Evolutionary conservation across 2,329 filamentous ascomycete species (phyloP).

Genomic region (Diaporthe velutina): DNA sequence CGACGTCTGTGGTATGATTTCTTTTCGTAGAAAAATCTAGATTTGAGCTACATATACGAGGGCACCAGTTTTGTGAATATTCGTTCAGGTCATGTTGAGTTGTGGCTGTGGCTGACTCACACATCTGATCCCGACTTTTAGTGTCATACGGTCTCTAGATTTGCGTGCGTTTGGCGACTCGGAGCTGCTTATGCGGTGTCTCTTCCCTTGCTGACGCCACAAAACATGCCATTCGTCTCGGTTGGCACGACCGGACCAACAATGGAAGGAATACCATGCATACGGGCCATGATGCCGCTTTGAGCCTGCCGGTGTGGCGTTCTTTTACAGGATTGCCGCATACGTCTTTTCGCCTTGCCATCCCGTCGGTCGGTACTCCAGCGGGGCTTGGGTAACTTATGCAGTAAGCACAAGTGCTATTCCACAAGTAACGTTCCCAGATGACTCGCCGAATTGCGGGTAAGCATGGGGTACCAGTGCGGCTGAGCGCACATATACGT

Average conservation of each 20-base stretch:
- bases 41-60: not conserved
- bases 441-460: not conserved
- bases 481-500: not conserved
- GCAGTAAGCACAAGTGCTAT: not conserved
- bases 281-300: not conserved
- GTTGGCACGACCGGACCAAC: not conserved
- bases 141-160: not conserved
- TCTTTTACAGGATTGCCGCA: not conserved
- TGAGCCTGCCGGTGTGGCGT: not conserved
- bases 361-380: not conserved
- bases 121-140: not conserved
- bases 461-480: no score
- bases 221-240: not conserved
- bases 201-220: not conserved
- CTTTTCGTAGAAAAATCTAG: not conserved
- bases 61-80: not conserved
- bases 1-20: not conserved
- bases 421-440: not conserved
- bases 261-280: not conserved
- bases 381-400: not conserved
- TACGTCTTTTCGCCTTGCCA: not conserved
- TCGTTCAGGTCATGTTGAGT: not conserved
- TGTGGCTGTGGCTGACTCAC: not conserved
- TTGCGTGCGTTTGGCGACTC: not conserved
- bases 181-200: not conserved